Conservation (phyloP, 148 eudicot species). For the Vaccinium corymbosum region DNA sequence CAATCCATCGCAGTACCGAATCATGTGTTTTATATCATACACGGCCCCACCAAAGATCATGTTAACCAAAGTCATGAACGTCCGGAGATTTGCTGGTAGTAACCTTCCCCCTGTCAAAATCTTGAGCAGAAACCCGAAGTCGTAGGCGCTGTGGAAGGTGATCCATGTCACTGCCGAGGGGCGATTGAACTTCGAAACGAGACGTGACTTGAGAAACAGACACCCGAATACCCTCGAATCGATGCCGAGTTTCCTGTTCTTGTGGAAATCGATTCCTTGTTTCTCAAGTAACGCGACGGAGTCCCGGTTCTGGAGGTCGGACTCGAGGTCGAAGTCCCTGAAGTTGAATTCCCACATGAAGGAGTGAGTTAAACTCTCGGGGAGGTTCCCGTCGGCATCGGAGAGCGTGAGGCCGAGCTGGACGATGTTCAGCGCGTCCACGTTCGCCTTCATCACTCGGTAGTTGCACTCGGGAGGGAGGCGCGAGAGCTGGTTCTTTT, state of each 20-base stretch:
- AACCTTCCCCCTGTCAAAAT: not conserved
- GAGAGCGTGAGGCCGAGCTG: constrained; percentile 28
- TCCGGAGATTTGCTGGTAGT: not conserved
- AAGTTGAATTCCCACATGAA: constrained; percentile 32
- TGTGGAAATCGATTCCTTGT: constrained; percentile 26
- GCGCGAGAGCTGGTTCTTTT: not conserved
- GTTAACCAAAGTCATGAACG: not conserved
- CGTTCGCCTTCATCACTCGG: not conserved
- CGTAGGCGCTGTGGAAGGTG: constrained; percentile 22
- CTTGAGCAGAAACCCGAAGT: constrained; percentile 21
- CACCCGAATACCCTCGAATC: not conserved
- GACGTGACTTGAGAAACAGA: not conserved
- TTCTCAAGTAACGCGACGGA: constrained; percentile 17
- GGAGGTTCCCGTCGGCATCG: constrained; percentile 18
- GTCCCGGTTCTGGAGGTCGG: not conserved
- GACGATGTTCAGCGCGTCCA: constrained; percentile 17
- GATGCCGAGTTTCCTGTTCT: constrained; percentile 10
- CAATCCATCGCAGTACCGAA: constrained; percentile 19
- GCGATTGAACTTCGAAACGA: not conserved
- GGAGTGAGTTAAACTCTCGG: not conserved
- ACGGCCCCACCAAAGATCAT: not conserved
- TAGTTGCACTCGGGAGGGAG: not conserved
- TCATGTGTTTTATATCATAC: constrained; percentile 17
- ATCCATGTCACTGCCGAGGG: constrained; percentile 6
- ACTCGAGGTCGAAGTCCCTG: constrained; percentile 13